Base-by-base conservation (phyloP, 139 green algal species). In the Chlamydomonas asymmetrica region DNA sequence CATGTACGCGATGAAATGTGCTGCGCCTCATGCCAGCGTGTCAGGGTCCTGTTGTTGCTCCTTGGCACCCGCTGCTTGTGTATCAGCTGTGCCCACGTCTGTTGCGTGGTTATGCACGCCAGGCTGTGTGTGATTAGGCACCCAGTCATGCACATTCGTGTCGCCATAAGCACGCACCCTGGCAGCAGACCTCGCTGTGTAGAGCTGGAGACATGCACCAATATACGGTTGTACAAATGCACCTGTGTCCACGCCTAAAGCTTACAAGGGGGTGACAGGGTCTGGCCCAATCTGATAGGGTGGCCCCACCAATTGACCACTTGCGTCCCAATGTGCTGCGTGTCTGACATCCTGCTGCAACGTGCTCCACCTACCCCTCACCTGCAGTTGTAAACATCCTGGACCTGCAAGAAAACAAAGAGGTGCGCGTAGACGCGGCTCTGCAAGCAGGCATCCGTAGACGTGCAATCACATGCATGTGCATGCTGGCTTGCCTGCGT, bases 371-470 rank as follows among this genome's bases (percentile, higher is more conserved):
- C 13, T 52, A 52, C 18, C 63, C 63, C 37, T 27, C 29, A 23
- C 22, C 6, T 63, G 64, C 88, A 93, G 86, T 90, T 62, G 71
- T 81, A 37, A 89, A 84, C 43, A 92, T 98, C 20, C 78, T 98
- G 59, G 76, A 91, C 3, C 74, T 98, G 23, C 81, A 90, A 2
- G 91, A 97, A 76, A 89, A 81, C 37, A 78, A 87, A 52, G 82
- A 87, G 45, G 89, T 91, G 41, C 81, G 79, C 10, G 83, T 97
- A 3, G 76, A 97, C 0, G 96, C 95, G 34, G 99, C 95, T 4
- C 62, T 99, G 22, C 99, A 96, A 88, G 99, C 99, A 85, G 87
- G 98, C 41, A 97, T 97, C 93, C 88, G 70, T 16, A n/a, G n/a
- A n/a, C n/a, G n/a, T n/a, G n/a, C n/a, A n/a, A n/a, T n/a, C n/a